These are phyloP conservation scores for Capronia epimyces DNA, from an alignment of 2,329 filamentous ascomycete species.

Conservation along the genomic window DNA sequence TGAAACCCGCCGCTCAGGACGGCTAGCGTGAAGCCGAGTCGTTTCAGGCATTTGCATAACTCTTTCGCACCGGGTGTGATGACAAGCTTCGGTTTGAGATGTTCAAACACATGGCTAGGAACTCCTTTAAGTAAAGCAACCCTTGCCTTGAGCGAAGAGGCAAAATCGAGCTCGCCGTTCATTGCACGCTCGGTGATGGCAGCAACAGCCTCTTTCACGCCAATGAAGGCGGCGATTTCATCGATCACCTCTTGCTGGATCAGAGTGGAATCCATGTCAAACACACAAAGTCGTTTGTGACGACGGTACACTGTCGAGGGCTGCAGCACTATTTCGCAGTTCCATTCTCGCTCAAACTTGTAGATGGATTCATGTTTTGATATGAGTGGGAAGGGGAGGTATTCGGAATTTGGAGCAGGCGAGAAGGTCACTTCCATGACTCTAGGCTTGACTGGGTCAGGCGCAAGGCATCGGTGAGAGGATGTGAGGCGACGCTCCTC, in stretches of 20 bases:
- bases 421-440: slow-evolving; percentile 51
- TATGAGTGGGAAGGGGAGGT: slow-evolving; percentile 58
- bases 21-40: slow-evolving; percentile 77
- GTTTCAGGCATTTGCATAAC: slow-evolving; percentile 67
- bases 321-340: slow-evolving; percentile 77
- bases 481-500: slow-evolving; percentile 45
- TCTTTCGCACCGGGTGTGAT: slow-evolving; percentile 76
- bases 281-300: slow-evolving; percentile 81
- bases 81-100: slow-evolving; percentile 67
- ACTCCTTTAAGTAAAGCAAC: slow-evolving; percentile 77
- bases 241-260: slow-evolving; percentile 98
- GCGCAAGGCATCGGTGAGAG: slow-evolving; percentile 45
- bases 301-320: slow-evolving; percentile 66
- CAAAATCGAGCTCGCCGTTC: slow-evolving; percentile 92
- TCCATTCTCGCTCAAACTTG: slow-evolving; percentile 82
- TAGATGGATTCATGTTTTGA: slow-evolving; percentile 76
- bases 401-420: slow-evolving; percentile 45
- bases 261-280: slow-evolving; percentile 97
- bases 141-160: slow-evolving; percentile 72
- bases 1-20: slow-evolving; percentile 90
- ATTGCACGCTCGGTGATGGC: slow-evolving; percentile 88
- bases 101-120: slow-evolving; percentile 69
- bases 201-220: slow-evolving; percentile 74
- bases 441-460: slow-evolving; percentile 36
- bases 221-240: slow-evolving; percentile 78